Percentiles rank a stretch among this genome's conserved stretches.
phyloP scores from a whole-genome alignment of 106 monocot species.

The Agapanthus africanus region DNA sequence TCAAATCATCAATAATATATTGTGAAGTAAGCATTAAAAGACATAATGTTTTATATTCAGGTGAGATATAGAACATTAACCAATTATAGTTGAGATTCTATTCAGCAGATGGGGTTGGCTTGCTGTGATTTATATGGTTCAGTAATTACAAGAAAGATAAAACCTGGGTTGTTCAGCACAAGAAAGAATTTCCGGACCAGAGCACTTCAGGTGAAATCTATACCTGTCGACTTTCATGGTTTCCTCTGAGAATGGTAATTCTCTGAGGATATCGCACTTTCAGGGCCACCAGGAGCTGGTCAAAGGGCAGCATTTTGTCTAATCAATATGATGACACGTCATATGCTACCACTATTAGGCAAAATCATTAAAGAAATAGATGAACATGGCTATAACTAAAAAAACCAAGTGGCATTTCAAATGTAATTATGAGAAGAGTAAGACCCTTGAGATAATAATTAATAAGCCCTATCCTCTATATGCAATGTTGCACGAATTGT shows the following conservation, averaged over 20 bases:
- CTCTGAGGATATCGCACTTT: slow-evolving; percentile 94
- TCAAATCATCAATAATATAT: neutral
- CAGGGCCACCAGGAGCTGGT: slow-evolving; percentile 88
- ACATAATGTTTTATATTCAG: neutral
- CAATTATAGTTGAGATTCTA: neutral
- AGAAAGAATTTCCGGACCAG: too few relatives aligned
- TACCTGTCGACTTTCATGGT: slow-evolving; percentile 99
- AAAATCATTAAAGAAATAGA: neutral
- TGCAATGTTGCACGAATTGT: too few relatives aligned
- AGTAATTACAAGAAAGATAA: neutral
- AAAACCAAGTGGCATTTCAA: neutral
- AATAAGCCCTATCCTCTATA: neutral
- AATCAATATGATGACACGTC: neutral
- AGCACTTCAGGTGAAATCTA: slow-evolving; percentile 6
- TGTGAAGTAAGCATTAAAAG: neutral
- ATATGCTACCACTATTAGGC: neutral
- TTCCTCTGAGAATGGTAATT: slow-evolving; percentile 95
- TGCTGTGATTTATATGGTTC: neutral
- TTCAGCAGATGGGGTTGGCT: neutral
- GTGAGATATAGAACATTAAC: neutral
- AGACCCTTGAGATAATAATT: neutral
- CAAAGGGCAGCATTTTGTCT: neutral
- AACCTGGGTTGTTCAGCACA: too few relatives aligned
- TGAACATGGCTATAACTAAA: neutral
- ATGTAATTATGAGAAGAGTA: neutral